phyloP scores from a whole-genome alignment of 2,329 filamentous ascomycete genomes.

The Juglanconis oblonga region DNA sequence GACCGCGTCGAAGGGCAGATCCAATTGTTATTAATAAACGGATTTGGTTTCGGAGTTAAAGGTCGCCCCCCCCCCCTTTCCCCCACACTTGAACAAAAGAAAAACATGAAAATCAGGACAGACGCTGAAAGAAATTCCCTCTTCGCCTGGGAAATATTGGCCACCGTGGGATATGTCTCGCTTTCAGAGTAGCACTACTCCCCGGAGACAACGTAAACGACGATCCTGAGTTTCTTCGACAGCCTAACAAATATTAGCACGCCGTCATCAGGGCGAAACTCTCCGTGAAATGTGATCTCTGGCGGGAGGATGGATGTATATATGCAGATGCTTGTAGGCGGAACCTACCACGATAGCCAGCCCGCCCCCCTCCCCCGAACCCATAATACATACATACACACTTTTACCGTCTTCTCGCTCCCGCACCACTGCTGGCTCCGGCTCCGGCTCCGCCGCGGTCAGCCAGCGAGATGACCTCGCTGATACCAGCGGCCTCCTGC shows the following conservation, averaged over 20 bases:
- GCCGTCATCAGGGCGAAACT: too few relatives aligned
- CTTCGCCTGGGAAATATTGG: too few relatives aligned
- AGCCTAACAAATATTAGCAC: background rate
- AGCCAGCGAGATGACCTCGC: constrained; percentile 85
- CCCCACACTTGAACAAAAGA: background rate
- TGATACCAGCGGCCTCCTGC: constrained; percentile 91
- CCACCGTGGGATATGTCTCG: background rate
- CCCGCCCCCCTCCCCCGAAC: too few relatives aligned
- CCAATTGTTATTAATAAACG: background rate
- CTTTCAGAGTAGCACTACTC: background rate
- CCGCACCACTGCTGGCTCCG: constrained; percentile 26
- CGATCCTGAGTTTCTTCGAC: background rate
- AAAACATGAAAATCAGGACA: background rate
- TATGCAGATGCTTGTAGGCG: background rate
- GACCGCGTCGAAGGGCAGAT: background rate
- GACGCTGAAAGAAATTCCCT: background rate
- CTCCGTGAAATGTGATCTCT: too few relatives aligned
- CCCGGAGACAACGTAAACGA: background rate
- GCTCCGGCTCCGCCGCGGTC: constrained; percentile 60
- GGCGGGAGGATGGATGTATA: background rate
- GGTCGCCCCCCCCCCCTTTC: background rate
- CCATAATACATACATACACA: background rate
- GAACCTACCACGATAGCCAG: background rate
- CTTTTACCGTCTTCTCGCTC: constrained; percentile 20
- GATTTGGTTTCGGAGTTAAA: background rate